Conservation (phyloP, 495 filamentous ascomycete species). For the Amphirosellinia nigrospora region DNA sequence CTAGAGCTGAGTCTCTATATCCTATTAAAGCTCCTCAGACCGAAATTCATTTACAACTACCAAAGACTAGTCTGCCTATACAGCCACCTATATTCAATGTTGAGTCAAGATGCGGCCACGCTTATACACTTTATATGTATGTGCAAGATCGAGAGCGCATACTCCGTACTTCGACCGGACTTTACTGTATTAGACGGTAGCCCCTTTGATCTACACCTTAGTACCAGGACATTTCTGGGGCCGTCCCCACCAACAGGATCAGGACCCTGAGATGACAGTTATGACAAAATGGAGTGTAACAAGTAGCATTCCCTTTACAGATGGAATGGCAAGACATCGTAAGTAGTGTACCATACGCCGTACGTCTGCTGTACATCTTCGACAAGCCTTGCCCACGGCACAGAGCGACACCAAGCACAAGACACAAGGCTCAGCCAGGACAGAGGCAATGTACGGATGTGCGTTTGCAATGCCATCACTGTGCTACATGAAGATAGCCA, state of each 20-base stretch:
- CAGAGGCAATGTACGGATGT: background rate
- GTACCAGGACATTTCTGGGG: background rate
- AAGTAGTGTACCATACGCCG: conserved; percentile 1
- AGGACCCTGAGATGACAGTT: conserved; percentile 20
- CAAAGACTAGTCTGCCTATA: background rate
- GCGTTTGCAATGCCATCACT: background rate
- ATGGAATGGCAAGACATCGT: background rate
- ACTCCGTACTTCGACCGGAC: background rate
- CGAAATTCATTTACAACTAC: background rate
- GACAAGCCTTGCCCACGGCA: background rate
- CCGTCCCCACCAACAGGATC: conserved; percentile 18
- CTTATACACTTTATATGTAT: background rate
- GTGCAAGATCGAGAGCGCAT: too few species aligned
- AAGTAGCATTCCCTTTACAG: background rate
- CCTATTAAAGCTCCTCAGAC: background rate
- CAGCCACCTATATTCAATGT: background rate
- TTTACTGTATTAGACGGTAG: conserved; percentile 5
- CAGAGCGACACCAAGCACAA: background rate
- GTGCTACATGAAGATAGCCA: background rate
- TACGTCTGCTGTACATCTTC: background rate
- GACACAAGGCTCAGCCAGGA: background rate
- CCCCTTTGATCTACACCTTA: conserved; percentile 21
- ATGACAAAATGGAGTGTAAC: background rate
- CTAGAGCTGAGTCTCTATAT: background rate
- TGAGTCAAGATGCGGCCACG: background rate